Evolutionary conservation across 129 eudicot genomes (phyloP).

Genomic region (Smallanthus sonchifolius): DNA sequence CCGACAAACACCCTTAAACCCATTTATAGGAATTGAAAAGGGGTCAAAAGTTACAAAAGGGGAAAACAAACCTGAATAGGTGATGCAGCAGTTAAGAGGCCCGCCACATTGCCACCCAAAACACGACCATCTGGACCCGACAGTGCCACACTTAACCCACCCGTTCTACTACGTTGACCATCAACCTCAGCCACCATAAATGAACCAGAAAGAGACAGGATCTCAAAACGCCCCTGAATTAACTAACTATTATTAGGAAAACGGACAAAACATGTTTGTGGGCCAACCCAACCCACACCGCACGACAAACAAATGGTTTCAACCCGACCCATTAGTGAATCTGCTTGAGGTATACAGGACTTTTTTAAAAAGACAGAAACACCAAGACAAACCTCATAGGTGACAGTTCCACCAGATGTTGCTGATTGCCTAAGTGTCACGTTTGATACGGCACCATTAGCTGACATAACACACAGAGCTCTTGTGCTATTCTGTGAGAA

Average conservation of each 20-base stretch:
- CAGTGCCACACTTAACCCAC: constrained; percentile 52
- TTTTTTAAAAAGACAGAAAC: neutral
- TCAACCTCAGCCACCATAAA: constrained; percentile 41
- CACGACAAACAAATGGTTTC: neutral
- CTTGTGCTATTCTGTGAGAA: constrained; percentile 44
- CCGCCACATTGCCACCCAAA: constrained; percentile 77
- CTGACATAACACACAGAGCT: constrained; percentile 55
- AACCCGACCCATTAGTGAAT: neutral
- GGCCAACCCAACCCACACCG: neutral
- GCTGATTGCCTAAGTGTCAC: constrained; percentile 51
- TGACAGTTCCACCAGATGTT: constrained; percentile 53
- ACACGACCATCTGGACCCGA: constrained; percentile 70
- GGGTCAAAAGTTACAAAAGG: neutral
- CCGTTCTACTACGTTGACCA: constrained; percentile 39
- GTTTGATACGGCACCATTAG: constrained; percentile 49
- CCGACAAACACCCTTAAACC: neutral
- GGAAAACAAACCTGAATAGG: constrained; percentile 53
- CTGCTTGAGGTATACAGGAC: neutral
- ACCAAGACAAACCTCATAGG: constrained; percentile 46
- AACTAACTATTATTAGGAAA: neutral
- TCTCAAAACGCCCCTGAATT: constrained; percentile 62
- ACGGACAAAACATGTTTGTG: neutral
- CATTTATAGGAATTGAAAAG: neutral
- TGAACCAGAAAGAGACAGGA: constrained; percentile 55
- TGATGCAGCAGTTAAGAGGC: constrained; percentile 60